phyloP scores from a whole-genome alignment of 208 protist genomes.

The Zelonia costaricensis region DNA sequence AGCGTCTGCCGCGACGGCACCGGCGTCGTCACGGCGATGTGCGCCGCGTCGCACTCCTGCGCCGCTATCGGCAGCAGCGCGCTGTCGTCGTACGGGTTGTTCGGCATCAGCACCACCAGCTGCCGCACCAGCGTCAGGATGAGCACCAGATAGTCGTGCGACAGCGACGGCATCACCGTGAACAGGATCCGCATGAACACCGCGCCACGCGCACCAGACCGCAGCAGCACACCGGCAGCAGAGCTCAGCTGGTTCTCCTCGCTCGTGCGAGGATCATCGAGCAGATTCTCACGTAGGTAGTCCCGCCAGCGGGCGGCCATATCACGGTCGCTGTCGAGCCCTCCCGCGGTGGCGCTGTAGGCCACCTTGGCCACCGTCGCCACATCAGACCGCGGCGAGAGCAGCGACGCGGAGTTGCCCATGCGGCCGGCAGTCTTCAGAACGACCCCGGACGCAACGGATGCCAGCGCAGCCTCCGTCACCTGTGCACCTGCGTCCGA shows the following conservation, averaged over 20 bases:
- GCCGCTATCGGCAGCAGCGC: slow-evolving; percentile 26
- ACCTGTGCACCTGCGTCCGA: no score
- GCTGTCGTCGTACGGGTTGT: slow-evolving; percentile 45
- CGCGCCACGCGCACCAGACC: slow-evolving; percentile 39
- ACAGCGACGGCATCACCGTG: slow-evolving; percentile 28
- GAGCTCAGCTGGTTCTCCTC: slow-evolving; percentile 35
- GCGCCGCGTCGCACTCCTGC: slow-evolving; percentile 26
- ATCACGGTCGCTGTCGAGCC: no score
- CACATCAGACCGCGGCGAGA: no score
- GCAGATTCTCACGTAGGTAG: slow-evolving; percentile 2
- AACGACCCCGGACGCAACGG: no score
- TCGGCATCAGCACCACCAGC: slow-evolving; percentile 33
- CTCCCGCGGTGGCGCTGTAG: no score
- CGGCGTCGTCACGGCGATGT: slow-evolving; percentile 25
- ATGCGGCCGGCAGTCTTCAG: no score
- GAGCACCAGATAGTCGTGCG: slow-evolving; percentile 9
- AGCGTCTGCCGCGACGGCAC: slow-evolving; percentile 31
- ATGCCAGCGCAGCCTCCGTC: no score
- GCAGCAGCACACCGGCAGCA: slow-evolving; percentile 42
- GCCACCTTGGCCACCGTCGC: no score
- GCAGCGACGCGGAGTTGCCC: no score
- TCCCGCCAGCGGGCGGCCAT: slow-evolving; percentile 18
- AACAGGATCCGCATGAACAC: slow-evolving; percentile 40
- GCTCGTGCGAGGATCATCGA: slow-evolving; percentile 3
- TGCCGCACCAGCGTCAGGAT: slow-evolving; percentile 48